These are phyloP conservation scores for Entophlyctis luteolus DNA, from an alignment of 192 early-diverging fungal species.

Conservation along the genomic window DNA sequence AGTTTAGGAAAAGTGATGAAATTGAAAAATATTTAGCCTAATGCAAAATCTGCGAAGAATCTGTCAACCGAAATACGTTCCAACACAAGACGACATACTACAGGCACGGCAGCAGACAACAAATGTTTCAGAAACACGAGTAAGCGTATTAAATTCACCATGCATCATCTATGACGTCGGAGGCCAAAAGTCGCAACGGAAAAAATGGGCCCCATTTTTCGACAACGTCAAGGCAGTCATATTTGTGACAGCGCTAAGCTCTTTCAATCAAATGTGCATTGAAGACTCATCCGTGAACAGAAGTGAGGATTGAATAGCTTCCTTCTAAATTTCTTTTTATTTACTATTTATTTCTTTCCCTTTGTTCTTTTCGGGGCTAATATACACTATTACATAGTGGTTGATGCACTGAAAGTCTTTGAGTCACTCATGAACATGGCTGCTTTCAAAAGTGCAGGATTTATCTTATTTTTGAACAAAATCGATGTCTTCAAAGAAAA, in stretches of 20 bases:
- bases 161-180: conserved; percentile 53
- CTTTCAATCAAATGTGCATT: background rate
- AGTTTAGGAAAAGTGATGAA: background rate
- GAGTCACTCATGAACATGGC: background rate
- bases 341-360: too few species aligned
- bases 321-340: too few species aligned
- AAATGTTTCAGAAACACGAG: conserved; percentile 89
- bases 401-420: background rate
- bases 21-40: conserved; percentile 56
- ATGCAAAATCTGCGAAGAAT: conserved; percentile 90
- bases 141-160: conserved; percentile 79
- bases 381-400: conserved; percentile 2
- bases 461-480: conserved; percentile 93
- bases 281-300: background rate
- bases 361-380: too few species aligned
- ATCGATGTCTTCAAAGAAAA: conserved; percentile 84
- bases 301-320: too few species aligned
- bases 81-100: conserved; percentile 94
- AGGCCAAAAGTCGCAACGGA: background rate
- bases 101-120: conserved; percentile 93
- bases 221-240: background rate
- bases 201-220: background rate
- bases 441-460: conserved; percentile 76
- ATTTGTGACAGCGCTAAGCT: background rate
- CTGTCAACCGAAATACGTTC: conserved; percentile 68